Evolutionary conservation across 805 yeast species (phyloP).

Genomic region (Pichia gijzeniarum): DNA sequence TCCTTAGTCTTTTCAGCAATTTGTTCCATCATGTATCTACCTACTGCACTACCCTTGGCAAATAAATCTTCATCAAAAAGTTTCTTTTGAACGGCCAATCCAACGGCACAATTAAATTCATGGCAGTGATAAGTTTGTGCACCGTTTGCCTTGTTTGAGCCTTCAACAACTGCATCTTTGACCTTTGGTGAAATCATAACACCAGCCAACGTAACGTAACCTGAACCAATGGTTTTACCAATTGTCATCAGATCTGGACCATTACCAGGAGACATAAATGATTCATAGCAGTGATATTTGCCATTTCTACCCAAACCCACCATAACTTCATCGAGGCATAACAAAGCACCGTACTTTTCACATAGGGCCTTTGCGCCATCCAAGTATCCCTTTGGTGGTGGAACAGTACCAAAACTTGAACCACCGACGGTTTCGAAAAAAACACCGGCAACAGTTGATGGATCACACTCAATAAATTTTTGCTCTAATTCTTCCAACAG

Average conservation of each 20-base stretch:
- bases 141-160: slow-evolving; percentile 37
- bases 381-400: slow-evolving; percentile 40
- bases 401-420: slow-evolving; percentile 37
- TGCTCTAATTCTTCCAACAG: slow-evolving; percentile 36
- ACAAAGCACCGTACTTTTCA: slow-evolving; percentile 89
- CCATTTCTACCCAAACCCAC: slow-evolving; percentile 53
- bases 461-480: slow-evolving; percentile 34
- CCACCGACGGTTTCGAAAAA: slow-evolving; percentile 43
- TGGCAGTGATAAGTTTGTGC: slow-evolving; percentile 50
- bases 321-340: slow-evolving; percentile 89
- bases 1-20: slow-evolving; percentile 27
- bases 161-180: slow-evolving; percentile 32
- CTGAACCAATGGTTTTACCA: slow-evolving; percentile 48
- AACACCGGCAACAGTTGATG: slow-evolving; percentile 37
- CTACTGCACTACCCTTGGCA: slow-evolving; percentile 36
- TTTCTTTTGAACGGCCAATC: slow-evolving; percentile 40
- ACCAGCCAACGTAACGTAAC: slow-evolving; percentile 47
- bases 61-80: slow-evolving; percentile 30
- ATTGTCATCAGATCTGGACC: slow-evolving; percentile 45
- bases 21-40: slow-evolving; percentile 37
- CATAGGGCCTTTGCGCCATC: slow-evolving; percentile 52
- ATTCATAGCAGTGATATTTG: slow-evolving; percentile 39
- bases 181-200: slow-evolving; percentile 38
- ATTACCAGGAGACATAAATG: slow-evolving; percentile 31
- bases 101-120: slow-evolving; percentile 41